These are phyloP conservation scores for Paramecium tetraurelia DNA, from an alignment of 73 alveolate genomes.

Conservation along the genomic window DNA sequence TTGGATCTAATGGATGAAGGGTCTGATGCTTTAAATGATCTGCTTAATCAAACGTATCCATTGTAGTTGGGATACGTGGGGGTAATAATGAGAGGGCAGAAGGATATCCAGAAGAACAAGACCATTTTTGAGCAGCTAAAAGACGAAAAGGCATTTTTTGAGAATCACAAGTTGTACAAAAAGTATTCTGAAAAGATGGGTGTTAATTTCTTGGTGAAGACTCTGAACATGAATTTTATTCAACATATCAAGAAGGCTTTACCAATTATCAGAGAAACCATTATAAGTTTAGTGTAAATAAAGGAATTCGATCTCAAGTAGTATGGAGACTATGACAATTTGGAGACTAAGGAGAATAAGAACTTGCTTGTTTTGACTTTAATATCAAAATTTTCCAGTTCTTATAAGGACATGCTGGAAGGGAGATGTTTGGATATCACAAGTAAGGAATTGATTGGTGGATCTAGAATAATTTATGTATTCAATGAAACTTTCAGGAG, in stretches of 20 bases:
- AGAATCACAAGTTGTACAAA: constrained; percentile 70
- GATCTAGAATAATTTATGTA: constrained; percentile 74
- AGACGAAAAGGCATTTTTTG: constrained; percentile 74
- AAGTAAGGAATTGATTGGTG: constrained; percentile 78
- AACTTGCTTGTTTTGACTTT: constrained; percentile 16
- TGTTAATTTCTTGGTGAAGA: constrained; percentile 53
- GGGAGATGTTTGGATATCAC: constrained; percentile 67
- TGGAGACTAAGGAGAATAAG: constrained; percentile 40
- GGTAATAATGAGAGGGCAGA: constrained; percentile 74
- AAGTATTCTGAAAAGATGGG: constrained; percentile 64
- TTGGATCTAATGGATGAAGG: constrained; percentile 93
- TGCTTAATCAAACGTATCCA: constrained; percentile 87
- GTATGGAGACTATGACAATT: constrained; percentile 51
- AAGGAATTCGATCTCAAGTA: constrained; percentile 43
- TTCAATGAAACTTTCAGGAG: constrained; percentile 69
- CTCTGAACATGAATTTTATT: constrained; percentile 52
- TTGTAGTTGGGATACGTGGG: constrained; percentile 95
- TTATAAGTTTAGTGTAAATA: constrained; percentile 24
- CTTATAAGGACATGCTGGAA: constrained; percentile 61
- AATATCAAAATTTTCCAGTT: constrained; percentile 32
- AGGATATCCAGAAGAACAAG: constrained; percentile 76
- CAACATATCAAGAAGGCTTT: constrained; percentile 57
- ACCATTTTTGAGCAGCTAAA: constrained; percentile 76
- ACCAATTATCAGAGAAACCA: constrained; percentile 60
- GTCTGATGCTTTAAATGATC: constrained; percentile 87